Evolutionary conservation across 2,329 filamentous ascomycete genomes (phyloP).

Genomic region (Thelonectria discophora): DNA sequence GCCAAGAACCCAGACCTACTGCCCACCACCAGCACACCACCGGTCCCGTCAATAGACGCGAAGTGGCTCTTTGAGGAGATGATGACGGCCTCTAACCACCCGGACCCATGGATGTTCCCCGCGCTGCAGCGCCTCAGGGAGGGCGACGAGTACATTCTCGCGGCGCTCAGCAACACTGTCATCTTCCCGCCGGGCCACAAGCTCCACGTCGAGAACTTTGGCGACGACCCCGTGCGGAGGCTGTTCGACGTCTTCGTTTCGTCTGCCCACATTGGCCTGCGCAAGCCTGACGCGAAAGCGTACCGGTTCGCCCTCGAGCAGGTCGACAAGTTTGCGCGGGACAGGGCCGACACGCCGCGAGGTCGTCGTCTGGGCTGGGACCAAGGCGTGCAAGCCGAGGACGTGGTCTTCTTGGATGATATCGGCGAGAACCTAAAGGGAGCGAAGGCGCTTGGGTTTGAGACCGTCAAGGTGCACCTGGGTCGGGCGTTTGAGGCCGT

Average conservation of each 20-base stretch:
- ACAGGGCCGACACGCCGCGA: constrained; percentile 54
- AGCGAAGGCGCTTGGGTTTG: constrained; percentile 76
- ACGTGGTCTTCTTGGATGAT: constrained; percentile 90
- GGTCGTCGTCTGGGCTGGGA: constrained; percentile 55
- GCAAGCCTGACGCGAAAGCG: constrained; percentile 86
- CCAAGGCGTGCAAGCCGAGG: constrained; percentile 64
- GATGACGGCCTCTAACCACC: constrained; percentile 76
- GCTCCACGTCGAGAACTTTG: constrained; percentile 63
- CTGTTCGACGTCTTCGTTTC: constrained; percentile 90
- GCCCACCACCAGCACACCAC: constrained; percentile 59
- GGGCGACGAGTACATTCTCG: constrained; percentile 74
- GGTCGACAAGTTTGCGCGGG: constrained; percentile 69
- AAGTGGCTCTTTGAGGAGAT: constrained; percentile 88
- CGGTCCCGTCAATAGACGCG: constrained; percentile 77
- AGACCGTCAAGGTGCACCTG: constrained; percentile 84
- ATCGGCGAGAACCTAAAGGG: constrained; percentile 93
- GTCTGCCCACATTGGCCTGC: constrained; percentile 83
- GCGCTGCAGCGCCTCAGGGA: constrained; percentile 75
- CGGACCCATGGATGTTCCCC: constrained; percentile 90
- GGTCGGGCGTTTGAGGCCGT: constrained; percentile 84
- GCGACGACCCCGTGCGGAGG: constrained; percentile 65
- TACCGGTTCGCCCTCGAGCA: constrained; percentile 77
- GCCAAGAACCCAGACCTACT: constrained; percentile 53
- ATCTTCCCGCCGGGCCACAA: constrained; percentile 81
- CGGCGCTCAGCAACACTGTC: constrained; percentile 88